Base-by-base conservation (phyloP, 257 asterid species). In the Vinca minor region DNA sequence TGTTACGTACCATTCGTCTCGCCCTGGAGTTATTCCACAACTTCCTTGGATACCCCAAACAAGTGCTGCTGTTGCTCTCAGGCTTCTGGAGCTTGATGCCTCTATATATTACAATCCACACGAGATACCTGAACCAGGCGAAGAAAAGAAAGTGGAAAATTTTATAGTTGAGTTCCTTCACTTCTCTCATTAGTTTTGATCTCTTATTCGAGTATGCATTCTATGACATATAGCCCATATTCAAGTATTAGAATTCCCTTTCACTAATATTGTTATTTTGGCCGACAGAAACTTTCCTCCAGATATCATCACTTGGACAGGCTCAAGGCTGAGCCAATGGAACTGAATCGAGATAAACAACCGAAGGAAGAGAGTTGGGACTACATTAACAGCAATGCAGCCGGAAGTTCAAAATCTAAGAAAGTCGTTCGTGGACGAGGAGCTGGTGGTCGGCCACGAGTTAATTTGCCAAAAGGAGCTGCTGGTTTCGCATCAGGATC, bases 1-100 rank as follows among this genome's bases (percentile, higher is more conserved):
- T 63, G 63, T 78, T 64, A 63, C 75, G 55, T 48, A 44, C 70
- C 84, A 71, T 65, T 78, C 74, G 52, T 64, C 64, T 70, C 64
- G 48, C 60, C 55, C 76, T 55, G 87, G 72, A 62, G 69, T 74
- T 61, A 79, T 76, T 63, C 76, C 78, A 70, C 83, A 77, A 48
- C 95, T 93, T 70, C 97, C 97, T 60, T 93, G 99, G 99, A 81
- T 93, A 70, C 99, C 99, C 25, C 84, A 73, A 60, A 87, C 99
- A 32, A 81, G 85, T 5, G 85, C 95, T 67, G 99, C 95, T 38
- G 85, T 88, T 73, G 90, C 87, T 63, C 83, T 93, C 75, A 87
- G 97, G 76, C 84, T 93, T 65, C 77, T 89, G 65, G 99, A 93
- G 81, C 85, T 93, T 73, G 97, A 93, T 70, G 82, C 77, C 62